Evolutionary conservation across 345 rosid species (phyloP).

Genomic region (Lepidium aucheri): DNA sequence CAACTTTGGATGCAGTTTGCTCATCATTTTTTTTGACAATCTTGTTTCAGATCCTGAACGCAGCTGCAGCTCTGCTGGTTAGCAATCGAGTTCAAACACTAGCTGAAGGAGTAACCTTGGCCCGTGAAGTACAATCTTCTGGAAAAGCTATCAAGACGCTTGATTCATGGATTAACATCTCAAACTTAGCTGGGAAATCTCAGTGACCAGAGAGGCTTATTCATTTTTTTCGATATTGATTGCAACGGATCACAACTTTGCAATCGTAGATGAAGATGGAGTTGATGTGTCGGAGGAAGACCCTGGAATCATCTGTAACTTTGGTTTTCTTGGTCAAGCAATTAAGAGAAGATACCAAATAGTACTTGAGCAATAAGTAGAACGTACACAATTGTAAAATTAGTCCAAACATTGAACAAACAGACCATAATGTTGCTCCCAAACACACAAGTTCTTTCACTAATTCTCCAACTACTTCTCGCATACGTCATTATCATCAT

Average conservation of each 20-base stretch:
- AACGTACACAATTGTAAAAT: not conserved
- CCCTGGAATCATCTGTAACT: not conserved
- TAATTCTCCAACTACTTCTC: conserved; percentile 1
- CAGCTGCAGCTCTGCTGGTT: conserved; percentile 88
- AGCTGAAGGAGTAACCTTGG: conserved; percentile 63
- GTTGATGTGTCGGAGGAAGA: not conserved
- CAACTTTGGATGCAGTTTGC: not conserved
- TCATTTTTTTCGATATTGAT: not conserved
- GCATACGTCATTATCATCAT: not conserved
- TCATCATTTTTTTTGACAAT: not conserved
- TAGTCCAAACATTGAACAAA: not conserved
- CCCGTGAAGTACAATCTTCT: conserved; percentile 65
- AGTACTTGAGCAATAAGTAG: not conserved
- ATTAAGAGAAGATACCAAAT: conserved; percentile 3
- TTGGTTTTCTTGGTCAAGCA: conserved; percentile 5
- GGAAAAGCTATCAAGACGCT: conserved; percentile 74
- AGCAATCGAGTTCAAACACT: conserved; percentile 46
- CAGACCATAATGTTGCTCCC: not conserved
- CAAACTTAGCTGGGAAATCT: conserved; percentile 32
- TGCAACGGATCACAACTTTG: not conserved
- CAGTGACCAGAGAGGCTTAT: conserved; percentile 5
- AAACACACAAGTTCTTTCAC: not conserved
- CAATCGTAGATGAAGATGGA: not conserved
- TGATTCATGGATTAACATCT: conserved; percentile 51
- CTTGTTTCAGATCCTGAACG: conserved; percentile 61